phyloP scores from a whole-genome alignment of 306 rosid species.

The Fragaria nilgerrensis region DNA sequence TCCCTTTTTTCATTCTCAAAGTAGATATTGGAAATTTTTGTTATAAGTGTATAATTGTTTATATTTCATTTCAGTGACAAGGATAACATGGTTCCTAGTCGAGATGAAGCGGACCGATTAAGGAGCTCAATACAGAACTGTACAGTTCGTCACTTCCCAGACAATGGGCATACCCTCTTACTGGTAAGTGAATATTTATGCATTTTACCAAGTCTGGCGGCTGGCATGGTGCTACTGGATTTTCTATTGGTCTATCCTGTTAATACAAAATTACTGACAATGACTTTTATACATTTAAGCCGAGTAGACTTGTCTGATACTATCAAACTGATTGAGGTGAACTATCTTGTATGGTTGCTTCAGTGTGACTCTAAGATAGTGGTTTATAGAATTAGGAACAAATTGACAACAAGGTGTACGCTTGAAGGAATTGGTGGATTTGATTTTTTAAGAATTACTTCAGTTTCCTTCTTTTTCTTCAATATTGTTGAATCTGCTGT shows the following conservation, averaged over 20 bases:
- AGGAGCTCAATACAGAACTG: conserved; percentile 48
- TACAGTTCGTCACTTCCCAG: conserved; percentile 63
- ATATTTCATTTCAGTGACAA: conserved; percentile 57
- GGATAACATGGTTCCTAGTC: conserved; percentile 91
- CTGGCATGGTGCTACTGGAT: not conserved
- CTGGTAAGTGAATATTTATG: conserved; percentile 53
- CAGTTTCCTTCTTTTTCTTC: not conserved
- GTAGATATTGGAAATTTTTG: not conserved
- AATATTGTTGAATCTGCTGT: not conserved
- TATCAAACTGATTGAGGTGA: not conserved
- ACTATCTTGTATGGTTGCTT: not conserved
- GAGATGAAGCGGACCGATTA: conserved; percentile 72
- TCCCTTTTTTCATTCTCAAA: not conserved
- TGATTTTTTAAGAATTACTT: not conserved
- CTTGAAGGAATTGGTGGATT: not conserved
- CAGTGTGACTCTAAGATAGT: not conserved
- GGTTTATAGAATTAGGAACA: not conserved
- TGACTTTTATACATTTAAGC: not conserved
- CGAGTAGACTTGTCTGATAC: not conserved
- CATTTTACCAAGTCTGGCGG: not conserved
- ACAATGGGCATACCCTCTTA: conserved; percentile 88
- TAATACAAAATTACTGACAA: not conserved
- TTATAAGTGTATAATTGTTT: not conserved
- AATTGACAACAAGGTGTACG: not conserved
- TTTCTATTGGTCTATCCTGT: not conserved